These are phyloP conservation scores for Aegilops sharonensis DNA, from an alignment of 176 grass and related monocot genomes.

Conservation along the genomic window DNA sequence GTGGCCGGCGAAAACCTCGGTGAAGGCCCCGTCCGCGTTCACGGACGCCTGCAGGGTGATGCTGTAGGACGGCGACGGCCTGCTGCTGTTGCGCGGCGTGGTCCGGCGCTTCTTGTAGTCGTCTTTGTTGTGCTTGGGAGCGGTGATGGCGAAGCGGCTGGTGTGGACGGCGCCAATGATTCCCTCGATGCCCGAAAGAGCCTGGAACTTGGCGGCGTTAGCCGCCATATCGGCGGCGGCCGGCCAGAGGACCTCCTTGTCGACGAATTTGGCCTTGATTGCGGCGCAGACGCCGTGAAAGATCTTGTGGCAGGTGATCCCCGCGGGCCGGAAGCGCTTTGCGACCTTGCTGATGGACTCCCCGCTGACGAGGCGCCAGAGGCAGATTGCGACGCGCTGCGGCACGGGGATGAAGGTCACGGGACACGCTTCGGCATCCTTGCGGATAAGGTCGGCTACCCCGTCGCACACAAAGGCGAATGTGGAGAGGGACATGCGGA, in stretches of 20 bases:
- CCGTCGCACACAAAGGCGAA: slow-evolving; percentile 65
- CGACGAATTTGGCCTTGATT: slow-evolving; percentile 60
- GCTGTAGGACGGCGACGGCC: slow-evolving; percentile 48
- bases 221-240: background rate
- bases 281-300: slow-evolving; percentile 78
- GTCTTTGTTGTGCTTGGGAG: slow-evolving; percentile 59
- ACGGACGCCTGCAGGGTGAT: slow-evolving; percentile 80
- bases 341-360: slow-evolving; percentile 60
- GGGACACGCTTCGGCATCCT: slow-evolving; percentile 38
- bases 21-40: slow-evolving; percentile 65
- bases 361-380: slow-evolving; percentile 73
- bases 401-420: slow-evolving; percentile 55
- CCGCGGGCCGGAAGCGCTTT: slow-evolving; percentile 66
- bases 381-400: slow-evolving; percentile 72
- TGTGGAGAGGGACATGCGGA: slow-evolving; percentile 78
- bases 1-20: slow-evolving; percentile 74
- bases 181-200: slow-evolving; percentile 51
- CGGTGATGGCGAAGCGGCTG: slow-evolving; percentile 76
- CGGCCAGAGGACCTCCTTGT: slow-evolving; percentile 51
- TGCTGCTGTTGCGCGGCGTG: slow-evolving; percentile 77
- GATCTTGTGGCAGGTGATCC: slow-evolving; percentile 86
- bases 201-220: slow-evolving; percentile 34
- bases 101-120: slow-evolving; percentile 78
- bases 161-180: slow-evolving; percentile 82
- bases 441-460: slow-evolving; percentile 55